Conservation (phyloP, 352 stramenopile genomes). For the Globisporangium splendens region DNA sequence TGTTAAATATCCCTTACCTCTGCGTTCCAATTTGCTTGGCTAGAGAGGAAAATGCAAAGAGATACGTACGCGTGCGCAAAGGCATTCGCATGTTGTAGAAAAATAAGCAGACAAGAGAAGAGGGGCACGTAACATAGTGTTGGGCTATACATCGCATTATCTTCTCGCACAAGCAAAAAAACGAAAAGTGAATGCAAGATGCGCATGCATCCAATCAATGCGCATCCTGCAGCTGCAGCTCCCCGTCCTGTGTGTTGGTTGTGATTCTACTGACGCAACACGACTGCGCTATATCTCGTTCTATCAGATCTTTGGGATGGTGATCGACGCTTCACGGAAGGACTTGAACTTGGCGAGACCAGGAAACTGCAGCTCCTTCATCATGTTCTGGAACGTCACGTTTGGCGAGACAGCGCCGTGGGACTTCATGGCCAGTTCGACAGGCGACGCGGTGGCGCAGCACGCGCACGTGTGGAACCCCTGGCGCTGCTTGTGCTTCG, state of each 20-base stretch:
- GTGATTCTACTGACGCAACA: constrained; percentile 3
- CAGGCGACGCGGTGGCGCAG: constrained; percentile 21
- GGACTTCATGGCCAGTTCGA: constrained; percentile 17
- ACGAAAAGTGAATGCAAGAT: constrained; percentile 1
- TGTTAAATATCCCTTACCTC: no score
- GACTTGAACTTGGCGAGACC: constrained; percentile 70
- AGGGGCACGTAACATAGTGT: no score
- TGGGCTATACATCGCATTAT: constrained; percentile 9
- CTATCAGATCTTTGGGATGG: constrained; percentile 60
- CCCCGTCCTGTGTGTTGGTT: not conserved
- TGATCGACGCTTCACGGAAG: constrained; percentile 70
- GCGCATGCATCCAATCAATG: not conserved
- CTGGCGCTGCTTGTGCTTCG: constrained; percentile 93
- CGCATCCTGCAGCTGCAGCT: no score
- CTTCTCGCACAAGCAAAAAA: not conserved
- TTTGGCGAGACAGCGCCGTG: constrained; percentile 67
- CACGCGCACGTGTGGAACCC: constrained; percentile 83
- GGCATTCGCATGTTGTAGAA: no score
- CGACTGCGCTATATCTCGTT: constrained; percentile 4
- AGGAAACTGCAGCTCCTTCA: constrained; percentile 94
- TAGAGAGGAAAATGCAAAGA: no score
- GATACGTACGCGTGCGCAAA: no score
- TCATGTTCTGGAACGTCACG: constrained; percentile 89
- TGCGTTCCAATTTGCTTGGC: no score
- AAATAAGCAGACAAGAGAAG: no score